phyloP scores from a whole-genome alignment of 345 rosid species.

The Arabis alpina region DNA sequence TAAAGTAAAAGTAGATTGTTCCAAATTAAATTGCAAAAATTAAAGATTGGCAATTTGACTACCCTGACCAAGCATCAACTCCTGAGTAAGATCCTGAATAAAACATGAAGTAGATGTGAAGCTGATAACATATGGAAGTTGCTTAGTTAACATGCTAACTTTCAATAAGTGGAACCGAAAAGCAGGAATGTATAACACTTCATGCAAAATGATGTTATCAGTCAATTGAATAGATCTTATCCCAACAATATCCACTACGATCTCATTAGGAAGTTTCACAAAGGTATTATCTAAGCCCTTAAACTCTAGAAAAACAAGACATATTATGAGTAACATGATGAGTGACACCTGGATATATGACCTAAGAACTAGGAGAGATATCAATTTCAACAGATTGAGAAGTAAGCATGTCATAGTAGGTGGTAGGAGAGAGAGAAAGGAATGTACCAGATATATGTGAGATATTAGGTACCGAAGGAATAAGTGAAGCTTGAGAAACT shows the following conservation, averaged over 20 bases:
- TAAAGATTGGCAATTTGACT: background rate
- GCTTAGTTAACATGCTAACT: background rate
- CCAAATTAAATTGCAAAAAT: background rate
- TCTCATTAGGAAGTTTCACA: background rate
- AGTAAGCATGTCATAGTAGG: too few species aligned
- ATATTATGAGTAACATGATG: too few species aligned
- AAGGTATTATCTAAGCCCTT: too few species aligned
- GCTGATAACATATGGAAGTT: rapidly evolving
- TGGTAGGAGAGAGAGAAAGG: too few species aligned
- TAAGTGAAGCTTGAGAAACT: too few species aligned
- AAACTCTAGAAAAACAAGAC: too few species aligned
- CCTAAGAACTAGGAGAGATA: too few species aligned
- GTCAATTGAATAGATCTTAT: background rate
- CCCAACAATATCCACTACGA: background rate
- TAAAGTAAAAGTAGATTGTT: background rate
- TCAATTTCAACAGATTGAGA: too few species aligned
- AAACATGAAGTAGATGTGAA: background rate
- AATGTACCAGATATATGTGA: too few species aligned
- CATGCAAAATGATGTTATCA: background rate
- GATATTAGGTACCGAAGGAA: too few species aligned
- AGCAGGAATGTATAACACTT: background rate
- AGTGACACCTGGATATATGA: too few species aligned
- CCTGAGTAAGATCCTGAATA: background rate
- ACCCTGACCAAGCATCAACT: background rate
- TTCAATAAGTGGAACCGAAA: background rate